Conservation (phyloP, 345 rosid genomes). For the Populus pruinosa region DNA sequence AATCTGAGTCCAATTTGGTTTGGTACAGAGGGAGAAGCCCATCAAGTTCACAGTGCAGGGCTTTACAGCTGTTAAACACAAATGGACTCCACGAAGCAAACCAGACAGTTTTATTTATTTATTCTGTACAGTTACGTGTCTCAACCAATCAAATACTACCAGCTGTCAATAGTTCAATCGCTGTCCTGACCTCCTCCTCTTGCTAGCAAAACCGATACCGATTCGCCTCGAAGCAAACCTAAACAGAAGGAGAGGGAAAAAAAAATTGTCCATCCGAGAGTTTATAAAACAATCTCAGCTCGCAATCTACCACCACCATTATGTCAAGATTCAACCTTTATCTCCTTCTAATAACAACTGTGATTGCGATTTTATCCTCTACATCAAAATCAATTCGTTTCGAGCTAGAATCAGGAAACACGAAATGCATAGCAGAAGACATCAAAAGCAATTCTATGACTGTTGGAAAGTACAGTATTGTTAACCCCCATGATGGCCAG, state of each 20-base stretch:
- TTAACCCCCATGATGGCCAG: conserved; percentile 59
- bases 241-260: no score
- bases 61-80: not conserved
- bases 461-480: conserved; percentile 79
- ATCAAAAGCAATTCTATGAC: conserved; percentile 77
- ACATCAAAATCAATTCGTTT: conserved; percentile 57
- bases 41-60: not conserved
- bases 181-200: not conserved
- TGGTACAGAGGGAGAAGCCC: not conserved
- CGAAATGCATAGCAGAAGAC: conserved; percentile 89
- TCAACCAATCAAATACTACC: conserved; percentile 18
- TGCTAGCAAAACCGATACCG: not conserved
- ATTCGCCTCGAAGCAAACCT: not conserved
- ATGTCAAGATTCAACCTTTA: not conserved
- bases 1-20: not conserved
- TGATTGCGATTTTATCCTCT: conserved; percentile 23
- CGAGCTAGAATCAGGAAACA: conserved; percentile 71
- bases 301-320: not conserved
- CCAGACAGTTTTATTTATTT: not conserved
- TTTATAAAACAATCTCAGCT: not conserved
- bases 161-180: conserved; percentile 21
- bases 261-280: not conserved
- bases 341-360: not conserved
- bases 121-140: conserved; percentile 22
- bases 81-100: not conserved